A percentile compares a stretch with the other conserved stretches of the same genome.
Conservation (phyloP, 768 basidiomycete species). For the Hygrophoropsis aurantiaca region DNA sequence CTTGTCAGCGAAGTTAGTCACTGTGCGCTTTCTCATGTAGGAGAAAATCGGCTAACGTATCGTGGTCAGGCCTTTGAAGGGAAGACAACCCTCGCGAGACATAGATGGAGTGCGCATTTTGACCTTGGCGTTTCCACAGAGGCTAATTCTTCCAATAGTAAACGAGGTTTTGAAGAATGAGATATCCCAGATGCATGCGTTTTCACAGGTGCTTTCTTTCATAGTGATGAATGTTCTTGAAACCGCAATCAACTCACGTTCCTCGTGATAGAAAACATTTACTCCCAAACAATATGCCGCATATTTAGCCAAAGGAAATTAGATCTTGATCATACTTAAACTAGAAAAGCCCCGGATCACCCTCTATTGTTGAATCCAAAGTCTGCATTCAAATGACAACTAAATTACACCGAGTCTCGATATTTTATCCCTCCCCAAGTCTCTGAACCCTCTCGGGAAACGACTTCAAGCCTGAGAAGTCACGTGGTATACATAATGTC, state of each 20-base stretch:
- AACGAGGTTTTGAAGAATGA: constrained; percentile 74
- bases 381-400: neutral
- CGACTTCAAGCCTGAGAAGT: neutral
- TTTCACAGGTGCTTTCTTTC: constrained; percentile 91
- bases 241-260: too few species aligned
- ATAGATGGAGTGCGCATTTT: constrained; percentile 57
- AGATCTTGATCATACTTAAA: neutral
- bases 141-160: too few species aligned
- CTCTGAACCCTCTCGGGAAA: neutral
- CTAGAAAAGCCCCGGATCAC: too few species aligned
- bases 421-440: too few species aligned
- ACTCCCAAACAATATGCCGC: constrained; percentile 68
- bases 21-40: neutral
- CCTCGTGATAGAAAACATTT: constrained; percentile 72
- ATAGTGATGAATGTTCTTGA: too few species aligned
- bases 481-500: neutral
- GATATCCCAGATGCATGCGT: constrained; percentile 83
- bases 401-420: neutral
- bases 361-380: neutral
- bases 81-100: constrained; percentile 75
- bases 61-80: constrained; percentile 66
- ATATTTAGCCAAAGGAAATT: constrained; percentile 35
- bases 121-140: neutral
- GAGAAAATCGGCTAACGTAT: constrained; percentile 2
- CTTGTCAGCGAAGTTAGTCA: constrained; percentile 74